A percentile compares a stretch with the other conserved stretches of the same genome.
Conservation (phyloP, 2,329 filamentous ascomycete species). For the Hypoxylon sp. region DNA sequence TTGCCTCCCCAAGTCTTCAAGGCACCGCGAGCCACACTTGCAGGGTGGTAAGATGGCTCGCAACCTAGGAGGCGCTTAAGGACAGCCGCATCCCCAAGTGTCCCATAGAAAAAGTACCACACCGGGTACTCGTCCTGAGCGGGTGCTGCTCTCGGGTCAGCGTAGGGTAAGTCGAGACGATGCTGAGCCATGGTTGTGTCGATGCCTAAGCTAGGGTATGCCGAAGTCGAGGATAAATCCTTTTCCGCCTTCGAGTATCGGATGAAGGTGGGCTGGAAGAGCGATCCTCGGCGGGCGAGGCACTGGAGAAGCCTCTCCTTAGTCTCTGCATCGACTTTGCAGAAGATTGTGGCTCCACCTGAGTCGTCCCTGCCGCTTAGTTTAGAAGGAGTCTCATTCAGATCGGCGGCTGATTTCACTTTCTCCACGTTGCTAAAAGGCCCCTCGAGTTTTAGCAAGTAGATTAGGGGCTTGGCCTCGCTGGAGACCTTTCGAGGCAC, state of each 20-base stretch:
- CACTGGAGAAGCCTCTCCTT: conserved; percentile 12
- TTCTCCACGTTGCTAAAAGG: neutral
- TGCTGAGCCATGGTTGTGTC: conserved; percentile 18
- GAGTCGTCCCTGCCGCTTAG: conserved; percentile 5
- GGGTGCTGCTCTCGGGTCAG: conserved; percentile 2
- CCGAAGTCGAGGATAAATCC: neutral
- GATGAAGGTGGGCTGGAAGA: conserved; percentile 8
- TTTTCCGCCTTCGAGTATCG: conserved; percentile 18
- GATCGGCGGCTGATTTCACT: conserved; percentile 2
- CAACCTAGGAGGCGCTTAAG: conserved; percentile 53
- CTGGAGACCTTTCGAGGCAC: neutral
- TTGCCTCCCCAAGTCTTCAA: conserved; percentile 15
- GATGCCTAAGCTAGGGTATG: conserved; percentile 11
- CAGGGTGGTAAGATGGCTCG: conserved; percentile 1
- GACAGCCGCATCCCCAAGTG: conserved; percentile 52
- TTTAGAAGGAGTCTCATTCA: neutral
- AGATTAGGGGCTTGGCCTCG: neutral
- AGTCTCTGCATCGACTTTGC: neutral
- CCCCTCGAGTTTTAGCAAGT: conserved; percentile 15
- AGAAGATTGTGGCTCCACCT: conserved; percentile 1
- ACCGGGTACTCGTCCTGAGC: conserved; percentile 50
- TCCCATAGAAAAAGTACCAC: conserved; percentile 62
- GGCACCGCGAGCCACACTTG: conserved; percentile 3
- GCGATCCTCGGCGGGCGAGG: conserved; percentile 1
- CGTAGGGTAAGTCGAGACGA: neutral